Conservation (phyloP, 2,329 filamentous ascomycete species). For the Alternaria longipes region DNA sequence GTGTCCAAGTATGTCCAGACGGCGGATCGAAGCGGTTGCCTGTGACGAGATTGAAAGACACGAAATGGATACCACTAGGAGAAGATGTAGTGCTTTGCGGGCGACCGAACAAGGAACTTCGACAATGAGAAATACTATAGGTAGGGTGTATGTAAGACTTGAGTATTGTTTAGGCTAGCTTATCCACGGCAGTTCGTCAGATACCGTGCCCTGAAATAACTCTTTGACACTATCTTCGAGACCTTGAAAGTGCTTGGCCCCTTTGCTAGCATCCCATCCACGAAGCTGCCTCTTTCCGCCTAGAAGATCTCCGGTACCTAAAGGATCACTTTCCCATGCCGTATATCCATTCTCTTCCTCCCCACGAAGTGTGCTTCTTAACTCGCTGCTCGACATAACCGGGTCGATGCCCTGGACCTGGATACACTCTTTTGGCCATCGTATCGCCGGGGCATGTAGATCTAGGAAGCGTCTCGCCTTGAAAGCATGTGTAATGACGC, state of each 20-base stretch:
- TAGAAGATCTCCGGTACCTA: constrained; percentile 49
- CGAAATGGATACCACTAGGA: constrained; percentile 80
- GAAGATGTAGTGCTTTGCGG: constrained; percentile 87
- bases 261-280: constrained; percentile 48
- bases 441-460: constrained; percentile 53
- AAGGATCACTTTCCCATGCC: constrained; percentile 52
- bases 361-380: constrained; percentile 47
- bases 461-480: constrained; percentile 56
- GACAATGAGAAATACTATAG: neutral
- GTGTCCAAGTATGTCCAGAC: constrained; percentile 79
- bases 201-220: constrained; percentile 35
- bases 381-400: constrained; percentile 49
- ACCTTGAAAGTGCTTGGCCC: constrained; percentile 29
- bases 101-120: constrained; percentile 52
- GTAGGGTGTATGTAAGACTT: neutral
- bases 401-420: constrained; percentile 58
- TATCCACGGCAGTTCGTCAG: constrained; percentile 40
- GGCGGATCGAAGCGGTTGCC: constrained; percentile 62
- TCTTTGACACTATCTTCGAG: constrained; percentile 42
- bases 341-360: constrained; percentile 51
- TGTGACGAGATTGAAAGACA: constrained; percentile 71
- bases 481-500: constrained; percentile 59
- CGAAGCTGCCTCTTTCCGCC: constrained; percentile 52
- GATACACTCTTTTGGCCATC: constrained; percentile 54
- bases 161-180: neutral